phyloP scores from a whole-genome alignment of 1,284 basidiomycete species.

The Schizopora paradoxa region DNA sequence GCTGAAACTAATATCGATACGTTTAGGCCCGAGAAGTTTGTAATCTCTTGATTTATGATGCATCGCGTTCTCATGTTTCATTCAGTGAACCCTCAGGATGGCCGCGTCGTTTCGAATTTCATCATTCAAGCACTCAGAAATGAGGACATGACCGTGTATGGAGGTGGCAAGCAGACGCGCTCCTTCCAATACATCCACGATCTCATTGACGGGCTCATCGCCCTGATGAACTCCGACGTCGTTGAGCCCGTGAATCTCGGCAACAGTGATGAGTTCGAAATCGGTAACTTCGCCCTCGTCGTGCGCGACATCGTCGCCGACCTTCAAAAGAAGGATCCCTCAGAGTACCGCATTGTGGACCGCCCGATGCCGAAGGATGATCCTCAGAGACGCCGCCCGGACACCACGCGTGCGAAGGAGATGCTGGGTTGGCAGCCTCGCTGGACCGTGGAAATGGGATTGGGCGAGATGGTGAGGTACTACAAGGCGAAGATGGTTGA shows the following conservation, averaged over 20 bases:
- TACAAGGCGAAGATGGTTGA: constrained; percentile 85
- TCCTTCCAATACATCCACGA: constrained; percentile 95
- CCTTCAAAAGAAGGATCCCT: constrained; percentile 80
- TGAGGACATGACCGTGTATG: constrained; percentile 95
- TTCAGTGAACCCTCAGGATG: constrained; percentile 91
- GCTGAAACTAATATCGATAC: not conserved
- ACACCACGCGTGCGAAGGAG: constrained; percentile 86
- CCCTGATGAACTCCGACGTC: constrained; percentile 89
- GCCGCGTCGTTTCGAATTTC: constrained; percentile 97
- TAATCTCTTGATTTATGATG: constrained; percentile 7
- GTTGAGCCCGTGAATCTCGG: constrained; percentile 94
- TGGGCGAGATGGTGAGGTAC: constrained; percentile 91
- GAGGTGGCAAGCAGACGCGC: constrained; percentile 92
- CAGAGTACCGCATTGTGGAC: constrained; percentile 64
- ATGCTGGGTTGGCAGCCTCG: constrained; percentile 89
- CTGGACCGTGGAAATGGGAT: constrained; percentile 86
- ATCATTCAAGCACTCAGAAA: constrained; percentile 94
- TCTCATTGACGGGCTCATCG: constrained; percentile 78
- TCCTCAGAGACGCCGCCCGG: constrained; percentile 89
- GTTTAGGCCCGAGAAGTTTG: constrained; percentile 25
- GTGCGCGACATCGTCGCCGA: constrained; percentile 87
- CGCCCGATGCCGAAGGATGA: constrained; percentile 89
- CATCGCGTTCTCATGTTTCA: constrained; percentile 4
- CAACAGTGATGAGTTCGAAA: constrained; percentile 91
- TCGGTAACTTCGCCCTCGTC: constrained; percentile 84